Conservation (phyloP, 306 rosid genomes). For the Inga oerstediana region DNA sequence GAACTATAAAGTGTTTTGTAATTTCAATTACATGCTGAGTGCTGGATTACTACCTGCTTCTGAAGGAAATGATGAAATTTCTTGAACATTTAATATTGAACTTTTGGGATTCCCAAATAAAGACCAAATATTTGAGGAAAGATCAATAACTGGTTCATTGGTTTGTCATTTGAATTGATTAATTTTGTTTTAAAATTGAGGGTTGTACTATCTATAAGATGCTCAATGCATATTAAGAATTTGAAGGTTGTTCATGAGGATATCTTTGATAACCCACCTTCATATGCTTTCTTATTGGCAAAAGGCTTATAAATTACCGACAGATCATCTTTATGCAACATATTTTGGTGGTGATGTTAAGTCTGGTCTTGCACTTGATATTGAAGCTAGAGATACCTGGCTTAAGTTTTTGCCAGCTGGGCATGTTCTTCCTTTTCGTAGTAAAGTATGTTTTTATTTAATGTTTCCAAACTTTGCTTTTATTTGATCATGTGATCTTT, state of each 20-base stretch:
- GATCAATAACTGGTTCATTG: neutral
- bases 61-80: neutral
- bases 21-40: too few species aligned
- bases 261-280: neutral
- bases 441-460: too few species aligned
- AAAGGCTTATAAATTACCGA: conserved; percentile 83
- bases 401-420: too few species aligned
- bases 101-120: neutral
- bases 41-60: conserved; percentile 3
- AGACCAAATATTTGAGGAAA: neutral
- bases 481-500: neutral
- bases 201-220: conserved; percentile 11
- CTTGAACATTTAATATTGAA: neutral
- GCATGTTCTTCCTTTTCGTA: too few species aligned
- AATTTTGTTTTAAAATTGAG: neutral
- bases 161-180: neutral
- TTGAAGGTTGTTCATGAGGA: neutral
- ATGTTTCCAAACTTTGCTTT: too few species aligned
- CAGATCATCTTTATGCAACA: conserved; percentile 80
- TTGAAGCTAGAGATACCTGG: too few species aligned
- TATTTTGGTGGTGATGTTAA: conserved; percentile 95
- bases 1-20: too few species aligned
- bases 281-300: conserved; percentile 27
- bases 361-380: conserved; percentile 55
- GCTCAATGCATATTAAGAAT: neutral